Percentiles rank a stretch among this genome's conserved stretches.
phyloP scores from a whole-genome alignment of 805 yeast genomes.

The Metschnikowia baotianmanensis region DNA sequence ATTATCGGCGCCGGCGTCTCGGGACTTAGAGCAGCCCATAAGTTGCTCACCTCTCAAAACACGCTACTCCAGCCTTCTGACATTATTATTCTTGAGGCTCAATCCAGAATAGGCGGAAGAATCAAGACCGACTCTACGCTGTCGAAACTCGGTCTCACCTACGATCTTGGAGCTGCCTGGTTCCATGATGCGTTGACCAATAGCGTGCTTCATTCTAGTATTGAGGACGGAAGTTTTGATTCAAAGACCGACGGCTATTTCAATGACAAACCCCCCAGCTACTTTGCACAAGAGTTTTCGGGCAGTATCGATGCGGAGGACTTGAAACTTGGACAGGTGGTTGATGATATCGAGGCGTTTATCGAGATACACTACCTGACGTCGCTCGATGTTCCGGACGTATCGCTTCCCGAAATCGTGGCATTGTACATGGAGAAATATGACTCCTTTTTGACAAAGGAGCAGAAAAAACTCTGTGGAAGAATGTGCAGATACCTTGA shows the following conservation, averaged over 20 bases:
- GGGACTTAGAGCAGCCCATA: slow-evolving; percentile 27
- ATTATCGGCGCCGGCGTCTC: slow-evolving; percentile 27
- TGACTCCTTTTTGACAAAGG: slow-evolving; percentile 45
- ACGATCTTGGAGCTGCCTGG: slow-evolving; percentile 90
- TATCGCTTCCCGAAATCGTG: slow-evolving; percentile 50
- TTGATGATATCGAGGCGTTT: slow-evolving; percentile 56
- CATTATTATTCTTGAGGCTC: slow-evolving; percentile 26
- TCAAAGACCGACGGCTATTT: slow-evolving; percentile 36
- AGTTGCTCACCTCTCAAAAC: slow-evolving; percentile 20
- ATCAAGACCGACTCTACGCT: slow-evolving; percentile 17
- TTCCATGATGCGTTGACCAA: slow-evolving; percentile 79
- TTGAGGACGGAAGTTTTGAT: slow-evolving; percentile 19
- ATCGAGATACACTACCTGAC: slow-evolving; percentile 57
- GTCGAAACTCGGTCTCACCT: slow-evolving; percentile 22
- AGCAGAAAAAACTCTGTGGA: slow-evolving; percentile 51
- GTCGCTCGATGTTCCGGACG: slow-evolving; percentile 47
- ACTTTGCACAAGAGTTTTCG: slow-evolving; percentile 25
- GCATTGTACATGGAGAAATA: slow-evolving; percentile 46
- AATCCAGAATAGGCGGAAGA: slow-evolving; percentile 25
- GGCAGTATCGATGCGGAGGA: slow-evolving; percentile 35
- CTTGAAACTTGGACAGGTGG: slow-evolving; percentile 33
- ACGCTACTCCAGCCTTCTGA: slow-evolving; percentile 16
- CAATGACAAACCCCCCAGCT: slow-evolving; percentile 43
- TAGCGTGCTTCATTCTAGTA: slow-evolving; percentile 54
- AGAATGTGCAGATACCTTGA: slow-evolving; percentile 60